phyloP scores from a whole-genome alignment of 495 filamentous ascomycete species.

The Chlorociboria aeruginascens region DNA sequence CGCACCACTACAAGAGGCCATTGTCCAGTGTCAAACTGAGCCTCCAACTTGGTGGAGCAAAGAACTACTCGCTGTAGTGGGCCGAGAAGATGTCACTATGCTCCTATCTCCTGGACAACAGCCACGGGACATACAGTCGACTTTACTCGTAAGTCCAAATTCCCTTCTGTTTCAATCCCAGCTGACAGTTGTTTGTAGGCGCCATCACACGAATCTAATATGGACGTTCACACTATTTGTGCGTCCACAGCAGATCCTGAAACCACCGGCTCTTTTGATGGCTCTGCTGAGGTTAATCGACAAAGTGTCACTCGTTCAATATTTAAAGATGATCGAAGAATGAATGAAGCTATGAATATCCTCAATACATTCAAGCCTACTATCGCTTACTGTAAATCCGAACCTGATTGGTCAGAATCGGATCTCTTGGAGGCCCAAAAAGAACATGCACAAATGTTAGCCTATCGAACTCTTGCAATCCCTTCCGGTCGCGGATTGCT shows the following conservation, averaged over 20 bases:
- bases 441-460: constrained; percentile 70
- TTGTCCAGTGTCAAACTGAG: constrained; percentile 65
- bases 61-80: constrained; percentile 59
- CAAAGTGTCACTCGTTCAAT: constrained; percentile 70
- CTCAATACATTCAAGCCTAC: constrained; percentile 68
- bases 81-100: constrained; percentile 67
- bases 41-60: constrained; percentile 69
- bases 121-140: constrained; percentile 23
- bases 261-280: constrained; percentile 46
- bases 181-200: constrained; percentile 22
- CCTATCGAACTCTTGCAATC: constrained; percentile 76
- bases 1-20: constrained; percentile 70
- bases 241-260: constrained; percentile 48
- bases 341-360: constrained; percentile 66
- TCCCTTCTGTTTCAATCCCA: background rate
- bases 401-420: constrained; percentile 70
- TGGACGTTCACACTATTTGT: constrained; percentile 64
- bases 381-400: constrained; percentile 60
- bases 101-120: constrained; percentile 40
- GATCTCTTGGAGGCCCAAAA: constrained; percentile 91
- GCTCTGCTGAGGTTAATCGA: constrained; percentile 63
- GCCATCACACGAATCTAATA: constrained; percentile 51
- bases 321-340: constrained; percentile 82
- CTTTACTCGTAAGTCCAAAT: constrained; percentile 21
- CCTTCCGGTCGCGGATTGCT: constrained; percentile 75